These are phyloP conservation scores for Marasmius oreades DNA, from an alignment of 1,284 basidiomycete genomes.

Conservation along the genomic window DNA sequence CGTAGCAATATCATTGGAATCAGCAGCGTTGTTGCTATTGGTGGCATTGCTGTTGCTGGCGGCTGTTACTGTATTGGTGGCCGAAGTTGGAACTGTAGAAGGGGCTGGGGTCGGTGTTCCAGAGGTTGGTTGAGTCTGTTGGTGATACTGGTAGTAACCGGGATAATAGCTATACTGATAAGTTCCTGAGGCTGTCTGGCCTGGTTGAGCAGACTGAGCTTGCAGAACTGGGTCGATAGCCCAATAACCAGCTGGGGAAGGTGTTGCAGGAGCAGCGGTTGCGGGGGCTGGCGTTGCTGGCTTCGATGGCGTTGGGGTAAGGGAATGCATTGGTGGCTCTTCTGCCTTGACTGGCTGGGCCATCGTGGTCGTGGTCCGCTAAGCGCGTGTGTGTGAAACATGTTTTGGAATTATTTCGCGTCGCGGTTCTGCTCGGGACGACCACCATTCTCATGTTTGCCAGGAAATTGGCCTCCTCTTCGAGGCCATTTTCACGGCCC, in stretches of 20 bases:
- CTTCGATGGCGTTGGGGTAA: neutral
- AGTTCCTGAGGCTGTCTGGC: neutral
- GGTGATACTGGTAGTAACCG: slow-evolving; percentile 18
- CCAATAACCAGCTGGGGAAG: slow-evolving; percentile 16
- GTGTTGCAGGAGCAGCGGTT: slow-evolving; percentile 6
- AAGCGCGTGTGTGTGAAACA: neutral
- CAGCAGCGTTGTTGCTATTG: slow-evolving; percentile 25
- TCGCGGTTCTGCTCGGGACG: neutral
- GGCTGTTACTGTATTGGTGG: slow-evolving; percentile 22
- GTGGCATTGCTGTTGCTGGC: slow-evolving; percentile 20
- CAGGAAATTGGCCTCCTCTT: slow-evolving; percentile 2
- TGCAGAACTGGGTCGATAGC: neutral
- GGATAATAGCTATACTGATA: slow-evolving; percentile 5
- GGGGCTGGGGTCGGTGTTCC: slow-evolving; percentile 10
- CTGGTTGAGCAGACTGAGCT: neutral
- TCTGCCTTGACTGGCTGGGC: slow-evolving; percentile 1
- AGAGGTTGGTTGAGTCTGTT: slow-evolving; percentile 12
- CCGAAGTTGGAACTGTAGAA: slow-evolving; percentile 10
- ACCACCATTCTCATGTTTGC: neutral
- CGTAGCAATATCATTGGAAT: slow-evolving; percentile 68
- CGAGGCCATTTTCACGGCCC: neutral
- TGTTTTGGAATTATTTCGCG: neutral
- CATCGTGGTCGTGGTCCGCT: neutral
- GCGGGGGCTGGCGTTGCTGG: slow-evolving; percentile 14
- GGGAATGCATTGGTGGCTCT: slow-evolving; percentile 1